Evolutionary conservation across 2,329 filamentous ascomycete species (phyloP).

Genomic region (Stenocarpella maydis): DNA sequence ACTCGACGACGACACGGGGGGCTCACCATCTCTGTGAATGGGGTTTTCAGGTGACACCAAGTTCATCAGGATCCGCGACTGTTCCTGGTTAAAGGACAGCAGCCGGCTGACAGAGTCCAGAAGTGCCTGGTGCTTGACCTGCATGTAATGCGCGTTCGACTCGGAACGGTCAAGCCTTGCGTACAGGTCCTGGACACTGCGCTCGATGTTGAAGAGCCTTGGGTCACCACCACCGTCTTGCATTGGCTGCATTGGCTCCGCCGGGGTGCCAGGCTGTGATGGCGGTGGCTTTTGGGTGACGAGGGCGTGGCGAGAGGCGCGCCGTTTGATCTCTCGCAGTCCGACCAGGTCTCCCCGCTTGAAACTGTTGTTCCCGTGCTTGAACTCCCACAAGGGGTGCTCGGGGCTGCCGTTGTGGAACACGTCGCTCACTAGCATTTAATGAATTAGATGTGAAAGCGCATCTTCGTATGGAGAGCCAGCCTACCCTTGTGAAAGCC

Average conservation of each 20-base stretch:
- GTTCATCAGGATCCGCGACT: slow-evolving; percentile 77
- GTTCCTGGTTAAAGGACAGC: slow-evolving; percentile 82
- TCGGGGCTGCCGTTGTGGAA: slow-evolving; percentile 96
- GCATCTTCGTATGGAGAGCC: slow-evolving; percentile 4
- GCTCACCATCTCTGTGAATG: slow-evolving; percentile 83
- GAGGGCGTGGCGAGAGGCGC: slow-evolving; percentile 89
- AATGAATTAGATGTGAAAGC: slow-evolving; percentile 41
- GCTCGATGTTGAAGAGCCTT: slow-evolving; percentile 78
- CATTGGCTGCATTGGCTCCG: slow-evolving; percentile 76
- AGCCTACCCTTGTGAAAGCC: slow-evolving; percentile 94
- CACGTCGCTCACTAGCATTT: slow-evolving; percentile 84
- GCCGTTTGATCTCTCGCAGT: slow-evolving; percentile 91
- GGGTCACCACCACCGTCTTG: slow-evolving; percentile 77
- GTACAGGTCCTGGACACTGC: slow-evolving; percentile 82
- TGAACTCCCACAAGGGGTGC: slow-evolving; percentile 97
- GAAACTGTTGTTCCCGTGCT: slow-evolving; percentile 96
- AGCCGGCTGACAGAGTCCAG: slow-evolving; percentile 80
- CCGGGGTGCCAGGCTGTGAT: slow-evolving; percentile 84
- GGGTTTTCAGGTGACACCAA: slow-evolving; percentile 78
- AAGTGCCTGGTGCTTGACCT: slow-evolving; percentile 80
- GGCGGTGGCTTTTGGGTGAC: slow-evolving; percentile 83
- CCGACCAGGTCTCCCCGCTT: slow-evolving; percentile 93
- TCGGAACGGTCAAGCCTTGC: slow-evolving; percentile 81
- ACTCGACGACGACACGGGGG: slow-evolving; percentile 32
- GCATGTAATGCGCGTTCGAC: slow-evolving; percentile 81